phyloP scores from a whole-genome alignment of 2,329 filamentous ascomycete genomes.

The Rosellinia necatrix region DNA sequence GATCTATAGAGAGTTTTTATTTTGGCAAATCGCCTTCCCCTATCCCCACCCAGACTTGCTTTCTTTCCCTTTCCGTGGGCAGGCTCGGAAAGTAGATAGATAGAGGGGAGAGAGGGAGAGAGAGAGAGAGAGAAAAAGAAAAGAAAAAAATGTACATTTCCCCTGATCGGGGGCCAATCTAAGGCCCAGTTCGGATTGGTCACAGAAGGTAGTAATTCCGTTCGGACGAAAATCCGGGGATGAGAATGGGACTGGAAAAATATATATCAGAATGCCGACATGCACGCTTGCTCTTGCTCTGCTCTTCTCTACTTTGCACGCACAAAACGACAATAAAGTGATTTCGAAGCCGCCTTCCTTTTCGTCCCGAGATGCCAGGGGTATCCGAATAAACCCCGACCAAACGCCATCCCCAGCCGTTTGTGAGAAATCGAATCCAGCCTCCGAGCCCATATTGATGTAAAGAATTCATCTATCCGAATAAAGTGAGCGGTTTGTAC shows the following conservation, averaged over 20 bases:
- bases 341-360: slow-evolving; percentile 14
- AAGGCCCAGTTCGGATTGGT: too few relatives aligned
- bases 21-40: too few relatives aligned
- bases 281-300: slow-evolving; percentile 22
- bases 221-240: not conserved
- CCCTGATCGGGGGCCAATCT: too few relatives aligned
- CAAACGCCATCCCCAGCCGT: slow-evolving; percentile 12
- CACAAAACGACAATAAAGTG: not conserved
- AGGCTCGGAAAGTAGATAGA: too few relatives aligned
- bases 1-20: too few relatives aligned
- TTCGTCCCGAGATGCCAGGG: slow-evolving; percentile 15
- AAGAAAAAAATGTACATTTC: too few relatives aligned
- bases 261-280: slow-evolving; percentile 20
- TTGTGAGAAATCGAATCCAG: slow-evolving; percentile 4
- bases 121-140: too few relatives aligned
- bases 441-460: not conserved
- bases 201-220: too few relatives aligned
- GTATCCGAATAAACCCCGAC: slow-evolving; percentile 7
- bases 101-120: too few relatives aligned
- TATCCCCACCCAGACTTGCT: too few relatives aligned
- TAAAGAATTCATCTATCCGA: slow-evolving; percentile 5
- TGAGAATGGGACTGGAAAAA: not conserved
- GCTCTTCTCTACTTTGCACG: not conserved
- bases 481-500: not conserved
- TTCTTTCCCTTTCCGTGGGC: too few relatives aligned